Conservation (phyloP, 306 rosid species). For the Vigna radiata region DNA sequence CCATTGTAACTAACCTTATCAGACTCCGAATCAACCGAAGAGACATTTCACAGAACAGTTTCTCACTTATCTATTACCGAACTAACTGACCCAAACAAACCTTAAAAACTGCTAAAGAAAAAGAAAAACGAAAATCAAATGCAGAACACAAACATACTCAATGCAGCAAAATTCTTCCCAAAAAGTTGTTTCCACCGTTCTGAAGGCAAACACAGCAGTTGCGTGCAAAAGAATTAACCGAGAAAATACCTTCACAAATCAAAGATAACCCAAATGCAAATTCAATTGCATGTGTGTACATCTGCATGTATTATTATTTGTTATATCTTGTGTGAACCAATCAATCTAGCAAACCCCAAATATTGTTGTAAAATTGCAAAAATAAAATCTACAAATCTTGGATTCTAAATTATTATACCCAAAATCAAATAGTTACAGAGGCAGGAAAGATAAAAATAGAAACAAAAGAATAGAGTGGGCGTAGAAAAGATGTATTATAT, state of each 20-base stretch:
- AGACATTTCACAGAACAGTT: slow-evolving; percentile 37
- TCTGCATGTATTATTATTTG: not conserved
- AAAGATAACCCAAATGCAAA: slow-evolving; percentile 35
- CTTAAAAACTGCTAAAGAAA: slow-evolving; percentile 34
- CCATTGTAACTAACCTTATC: slow-evolving; percentile 42
- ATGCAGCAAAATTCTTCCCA: slow-evolving; percentile 42
- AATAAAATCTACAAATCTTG: slow-evolving; percentile 32
- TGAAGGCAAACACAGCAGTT: slow-evolving; percentile 40
- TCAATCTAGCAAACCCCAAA: slow-evolving; percentile 41
- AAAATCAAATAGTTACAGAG: slow-evolving; percentile 31
- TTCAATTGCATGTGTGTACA: slow-evolving; percentile 45
- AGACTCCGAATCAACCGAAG: slow-evolving; percentile 38
- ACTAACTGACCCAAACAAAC: slow-evolving; percentile 35
- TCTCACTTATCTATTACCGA: slow-evolving; percentile 31
- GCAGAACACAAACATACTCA: slow-evolving; percentile 50
- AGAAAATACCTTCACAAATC: slow-evolving; percentile 42
- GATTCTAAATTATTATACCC: slow-evolving; percentile 44
- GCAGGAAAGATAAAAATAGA: slow-evolving; percentile 22
- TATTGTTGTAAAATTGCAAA: slow-evolving; percentile 37
- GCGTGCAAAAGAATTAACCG: slow-evolving; percentile 52
- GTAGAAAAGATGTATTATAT: slow-evolving; percentile 37
- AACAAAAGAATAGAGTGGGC: slow-evolving; percentile 49
- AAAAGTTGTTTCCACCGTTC: slow-evolving; percentile 45
- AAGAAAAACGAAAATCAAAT: not conserved
- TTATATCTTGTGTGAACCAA: slow-evolving; percentile 25